Percentiles rank a stretch among this genome's conserved stretches.
phyloP scores from a whole-genome alignment of 2,329 filamentous ascomycete genomes.

The Neocatenulostroma microsporum region DNA sequence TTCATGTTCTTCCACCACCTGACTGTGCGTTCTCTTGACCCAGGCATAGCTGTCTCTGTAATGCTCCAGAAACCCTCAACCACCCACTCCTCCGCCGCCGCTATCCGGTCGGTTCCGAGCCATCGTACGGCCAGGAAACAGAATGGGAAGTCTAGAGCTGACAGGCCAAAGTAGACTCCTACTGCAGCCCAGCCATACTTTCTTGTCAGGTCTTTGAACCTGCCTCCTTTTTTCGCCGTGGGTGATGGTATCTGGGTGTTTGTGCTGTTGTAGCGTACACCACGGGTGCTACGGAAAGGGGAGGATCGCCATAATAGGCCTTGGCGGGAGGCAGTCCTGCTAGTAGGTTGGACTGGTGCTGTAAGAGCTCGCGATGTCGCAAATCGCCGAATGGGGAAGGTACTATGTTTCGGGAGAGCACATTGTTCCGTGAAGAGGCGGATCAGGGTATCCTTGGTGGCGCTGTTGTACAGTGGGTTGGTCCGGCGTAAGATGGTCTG shows the following conservation, averaged over 20 bases:
- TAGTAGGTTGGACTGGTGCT: background rate
- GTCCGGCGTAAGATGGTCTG: background rate
- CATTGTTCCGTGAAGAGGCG: background rate
- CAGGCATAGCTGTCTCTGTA: constrained; percentile 54
- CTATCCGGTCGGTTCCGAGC: constrained; percentile 79
- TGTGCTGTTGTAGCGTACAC: constrained; percentile 26
- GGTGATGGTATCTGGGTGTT: constrained; percentile 26
- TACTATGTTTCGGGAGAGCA: background rate
- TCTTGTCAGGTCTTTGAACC: constrained; percentile 72
- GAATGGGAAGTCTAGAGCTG: constrained; percentile 84
- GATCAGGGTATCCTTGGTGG: background rate
- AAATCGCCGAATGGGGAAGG: background rate
- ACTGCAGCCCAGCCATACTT: constrained; percentile 94
- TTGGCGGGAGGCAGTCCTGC: too few species aligned
- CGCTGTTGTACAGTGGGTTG: background rate
- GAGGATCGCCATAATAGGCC: background rate
- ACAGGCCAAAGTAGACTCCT: constrained; percentile 80
- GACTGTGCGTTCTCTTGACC: constrained; percentile 16
- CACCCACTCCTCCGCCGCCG: constrained; percentile 61
- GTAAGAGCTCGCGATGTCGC: background rate
- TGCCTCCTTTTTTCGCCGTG: constrained; percentile 19
- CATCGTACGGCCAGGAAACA: constrained; percentile 82
- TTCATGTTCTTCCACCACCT: constrained; percentile 33
- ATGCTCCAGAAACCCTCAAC: constrained; percentile 52
- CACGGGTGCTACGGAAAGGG: constrained; percentile 4